These are phyloP conservation scores for Lentinula sp. DNA, from an alignment of 768 basidiomycete species.

Conservation along the genomic window DNA sequence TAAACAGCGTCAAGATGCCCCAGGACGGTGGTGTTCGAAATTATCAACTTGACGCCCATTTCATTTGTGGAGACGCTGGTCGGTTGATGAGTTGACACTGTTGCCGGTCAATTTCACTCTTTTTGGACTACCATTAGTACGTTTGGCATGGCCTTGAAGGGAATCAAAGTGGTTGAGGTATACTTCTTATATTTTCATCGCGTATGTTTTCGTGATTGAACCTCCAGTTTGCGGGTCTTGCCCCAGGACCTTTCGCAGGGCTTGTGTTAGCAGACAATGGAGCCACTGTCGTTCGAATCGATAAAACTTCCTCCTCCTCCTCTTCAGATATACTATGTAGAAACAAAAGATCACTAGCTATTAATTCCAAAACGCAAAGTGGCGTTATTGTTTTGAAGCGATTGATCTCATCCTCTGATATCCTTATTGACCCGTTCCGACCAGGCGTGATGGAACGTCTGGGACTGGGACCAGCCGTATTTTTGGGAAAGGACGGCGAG, in stretches of 20 bases:
- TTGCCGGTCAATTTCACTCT: not conserved
- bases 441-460: slow-evolving; percentile 79
- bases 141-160: slow-evolving; percentile 25
- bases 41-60: not conserved
- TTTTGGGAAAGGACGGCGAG: slow-evolving; percentile 38
- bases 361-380: slow-evolving; percentile 57
- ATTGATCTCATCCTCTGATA: slow-evolving; percentile 61
- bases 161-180: slow-evolving; percentile 36
- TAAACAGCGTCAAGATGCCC: not conserved
- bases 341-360: slow-evolving; percentile 66
- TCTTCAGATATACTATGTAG: slow-evolving; percentile 56
- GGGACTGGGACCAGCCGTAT: slow-evolving; percentile 70
- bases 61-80: not conserved
- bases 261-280: slow-evolving; percentile 77
- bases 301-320: slow-evolving; percentile 40
- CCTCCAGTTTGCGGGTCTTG: slow-evolving; percentile 70
- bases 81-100: too few relatives aligned
- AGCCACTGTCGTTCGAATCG: slow-evolving; percentile 70
- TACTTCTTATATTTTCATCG: not conserved
- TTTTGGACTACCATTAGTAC: too few relatives aligned
- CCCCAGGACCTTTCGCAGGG: slow-evolving; percentile 77
- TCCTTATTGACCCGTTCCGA: slow-evolving; percentile 79
- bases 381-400: slow-evolving; percentile 53
- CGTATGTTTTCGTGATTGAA: not conserved
- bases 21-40: not conserved